These are phyloP conservation scores for Globisporangium cystogenes DNA, from an alignment of 352 stramenopile genomes.

Conservation along the genomic window DNA sequence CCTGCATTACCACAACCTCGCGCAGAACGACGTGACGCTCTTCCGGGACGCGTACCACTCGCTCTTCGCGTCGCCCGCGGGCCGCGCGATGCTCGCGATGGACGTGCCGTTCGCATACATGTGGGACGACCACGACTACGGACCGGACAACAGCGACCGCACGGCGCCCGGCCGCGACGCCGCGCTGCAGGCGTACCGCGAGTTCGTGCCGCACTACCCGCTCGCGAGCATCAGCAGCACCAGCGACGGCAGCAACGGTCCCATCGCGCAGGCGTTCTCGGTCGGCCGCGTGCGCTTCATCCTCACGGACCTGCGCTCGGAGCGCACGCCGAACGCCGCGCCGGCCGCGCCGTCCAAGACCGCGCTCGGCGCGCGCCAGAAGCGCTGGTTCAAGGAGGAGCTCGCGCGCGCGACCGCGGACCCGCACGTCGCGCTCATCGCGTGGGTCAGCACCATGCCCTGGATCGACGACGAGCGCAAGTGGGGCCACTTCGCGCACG, in stretches of 20 bases:
- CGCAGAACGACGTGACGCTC: conserved; percentile 43
- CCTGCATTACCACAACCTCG: conserved; percentile 84
- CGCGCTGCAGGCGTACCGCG: conserved; percentile 71
- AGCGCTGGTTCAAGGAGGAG: conserved; percentile 84
- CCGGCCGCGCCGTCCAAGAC: conserved; percentile 73
- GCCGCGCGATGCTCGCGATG: conserved; percentile 74
- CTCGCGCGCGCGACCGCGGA: conserved; percentile 56
- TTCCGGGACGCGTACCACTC: conserved; percentile 67
- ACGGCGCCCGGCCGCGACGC: conserved; percentile 63
- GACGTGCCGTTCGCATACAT: conserved; percentile 85
- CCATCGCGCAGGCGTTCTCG: conserved; percentile 78
- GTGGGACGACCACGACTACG: conserved; percentile 90
- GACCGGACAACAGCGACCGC: conserved; percentile 85
- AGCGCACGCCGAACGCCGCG: conserved; percentile 59
- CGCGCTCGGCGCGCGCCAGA: conserved; percentile 78
- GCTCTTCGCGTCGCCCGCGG: conserved; percentile 65
- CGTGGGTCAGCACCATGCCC: conserved; percentile 87
- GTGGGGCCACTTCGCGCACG: conserved; percentile 80
- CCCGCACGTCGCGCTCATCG: conserved; percentile 51
- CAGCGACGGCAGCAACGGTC: too few species aligned
- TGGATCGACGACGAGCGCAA: conserved; percentile 85
- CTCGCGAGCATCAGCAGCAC: too few species aligned
- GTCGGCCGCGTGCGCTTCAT: conserved; percentile 83
- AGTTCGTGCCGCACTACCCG: conserved; percentile 79
- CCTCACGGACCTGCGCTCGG: conserved; percentile 75